A percentile compares a stretch with the other conserved stretches of the same genome.
phyloP scores from a whole-genome alignment of 768 basidiomycete genomes.

The Boletellus sp. region DNA sequence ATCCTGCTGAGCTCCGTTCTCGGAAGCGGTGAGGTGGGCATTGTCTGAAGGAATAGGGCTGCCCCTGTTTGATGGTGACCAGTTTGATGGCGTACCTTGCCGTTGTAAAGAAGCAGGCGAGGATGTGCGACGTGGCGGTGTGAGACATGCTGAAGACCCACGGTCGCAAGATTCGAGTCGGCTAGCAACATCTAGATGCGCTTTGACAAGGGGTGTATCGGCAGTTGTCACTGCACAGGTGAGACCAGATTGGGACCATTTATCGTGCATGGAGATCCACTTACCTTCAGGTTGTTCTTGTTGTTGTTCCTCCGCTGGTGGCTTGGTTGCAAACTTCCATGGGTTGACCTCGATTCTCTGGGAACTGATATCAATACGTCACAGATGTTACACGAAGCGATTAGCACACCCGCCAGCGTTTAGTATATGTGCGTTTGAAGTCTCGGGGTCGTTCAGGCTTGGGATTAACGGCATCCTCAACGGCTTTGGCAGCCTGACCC shows the following conservation, averaged over 20 bases:
- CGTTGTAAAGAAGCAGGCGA: slow-evolving; percentile 3
- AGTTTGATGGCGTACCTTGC: slow-evolving; percentile 31
- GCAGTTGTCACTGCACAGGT: slow-evolving; percentile 2
- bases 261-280: neutral
- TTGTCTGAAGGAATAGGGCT: slow-evolving; percentile 9
- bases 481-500: neutral
- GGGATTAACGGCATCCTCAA: slow-evolving; percentile 2
- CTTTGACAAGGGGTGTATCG: neutral
- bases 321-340: slow-evolving; percentile 15
- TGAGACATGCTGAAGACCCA: neutral
- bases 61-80: slow-evolving; percentile 25
- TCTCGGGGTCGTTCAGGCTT: slow-evolving; percentile 7
- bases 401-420: slow-evolving; percentile 26
- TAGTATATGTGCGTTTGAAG: slow-evolving; percentile 15
- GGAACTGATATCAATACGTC: neutral
- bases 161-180: neutral
- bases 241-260: neutral
- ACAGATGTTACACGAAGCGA: neutral
- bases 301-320: slow-evolving; percentile 5
- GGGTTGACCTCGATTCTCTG: slow-evolving; percentile 13
- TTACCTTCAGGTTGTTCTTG: slow-evolving; percentile 6
- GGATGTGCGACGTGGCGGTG: slow-evolving; percentile 6
- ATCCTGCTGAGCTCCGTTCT: neutral
- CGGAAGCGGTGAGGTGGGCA: neutral
- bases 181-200: neutral